Conservation (phyloP, 495 filamentous ascomycete species). For the Talaromyces stipitatus region DNA sequence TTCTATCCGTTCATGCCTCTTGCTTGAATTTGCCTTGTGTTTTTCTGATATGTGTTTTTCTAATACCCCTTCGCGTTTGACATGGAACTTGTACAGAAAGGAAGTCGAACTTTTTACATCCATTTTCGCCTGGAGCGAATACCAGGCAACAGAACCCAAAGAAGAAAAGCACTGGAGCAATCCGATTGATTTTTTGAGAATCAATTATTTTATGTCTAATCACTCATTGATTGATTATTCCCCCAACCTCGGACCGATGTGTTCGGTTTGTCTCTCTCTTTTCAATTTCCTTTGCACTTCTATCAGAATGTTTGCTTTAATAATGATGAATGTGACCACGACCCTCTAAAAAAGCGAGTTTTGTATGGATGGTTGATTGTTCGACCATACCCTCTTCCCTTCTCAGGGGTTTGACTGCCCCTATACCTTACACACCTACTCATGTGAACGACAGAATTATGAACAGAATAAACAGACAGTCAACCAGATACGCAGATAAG, state of each 20-base stretch:
- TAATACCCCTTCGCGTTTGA: constrained; percentile 5
- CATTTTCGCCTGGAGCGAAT: neutral
- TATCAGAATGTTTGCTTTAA: neutral
- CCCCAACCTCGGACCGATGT: neutral
- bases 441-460: neutral
- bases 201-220: too few species aligned
- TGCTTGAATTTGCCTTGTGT: neutral
- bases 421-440: neutral
- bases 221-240: neutral
- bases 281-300: neutral
- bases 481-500: neutral
- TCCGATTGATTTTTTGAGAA: too few species aligned
- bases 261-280: neutral
- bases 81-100: constrained; percentile 3
- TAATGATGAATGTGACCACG: constrained; percentile 3
- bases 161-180: neutral
- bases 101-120: neutral
- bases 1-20: neutral
- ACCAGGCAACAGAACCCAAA: neutral
- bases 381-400: neutral
- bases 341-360: too few species aligned
- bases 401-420: too few species aligned
- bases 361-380: too few species aligned
- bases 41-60: neutral
- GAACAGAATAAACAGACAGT: neutral